phyloP scores from a whole-genome alignment of 1,284 basidiomycete species.

The Cystobasidium slooffiae region DNA sequence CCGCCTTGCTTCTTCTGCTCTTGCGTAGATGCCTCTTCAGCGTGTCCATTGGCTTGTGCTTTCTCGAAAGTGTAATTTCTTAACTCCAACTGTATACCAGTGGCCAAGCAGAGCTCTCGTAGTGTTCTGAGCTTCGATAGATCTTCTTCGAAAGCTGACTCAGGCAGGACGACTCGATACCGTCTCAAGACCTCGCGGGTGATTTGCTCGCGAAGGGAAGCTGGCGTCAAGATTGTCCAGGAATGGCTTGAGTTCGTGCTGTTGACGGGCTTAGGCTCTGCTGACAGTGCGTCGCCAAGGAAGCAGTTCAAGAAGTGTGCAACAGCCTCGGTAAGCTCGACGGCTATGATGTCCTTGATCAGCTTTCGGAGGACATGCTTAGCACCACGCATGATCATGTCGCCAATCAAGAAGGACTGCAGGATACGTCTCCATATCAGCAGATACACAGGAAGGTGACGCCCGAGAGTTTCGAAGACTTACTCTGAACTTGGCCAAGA shows the following conservation, averaged over 20 bases:
- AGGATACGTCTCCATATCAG: conserved; percentile 36
- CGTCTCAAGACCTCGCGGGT: conserved; percentile 59
- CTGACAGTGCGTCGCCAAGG: conserved; percentile 60
- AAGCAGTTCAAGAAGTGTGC: conserved; percentile 67
- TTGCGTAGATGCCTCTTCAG: conserved; percentile 31
- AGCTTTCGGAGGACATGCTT: conserved; percentile 63
- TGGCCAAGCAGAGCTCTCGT: conserved; percentile 62
- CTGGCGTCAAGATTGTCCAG: conserved; percentile 62
- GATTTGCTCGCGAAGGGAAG: conserved; percentile 58
- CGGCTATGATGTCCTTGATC: conserved; percentile 56
- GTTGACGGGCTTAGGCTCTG: conserved; percentile 59
- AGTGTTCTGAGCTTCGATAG: conserved; percentile 60
- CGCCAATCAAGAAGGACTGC: conserved; percentile 59
- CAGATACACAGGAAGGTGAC: neutral
- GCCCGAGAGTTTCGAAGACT: conserved; percentile 26
- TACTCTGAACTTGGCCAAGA: conserved; percentile 41
- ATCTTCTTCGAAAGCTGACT: conserved; percentile 56
- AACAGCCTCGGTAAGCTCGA: conserved; percentile 58
- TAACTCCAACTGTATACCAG: conserved; percentile 63
- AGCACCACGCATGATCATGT: conserved; percentile 64
- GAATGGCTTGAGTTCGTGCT: conserved; percentile 52
- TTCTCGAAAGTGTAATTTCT: conserved; percentile 60
- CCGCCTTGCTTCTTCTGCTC: conserved; percentile 51
- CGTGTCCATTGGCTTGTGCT: conserved; percentile 42
- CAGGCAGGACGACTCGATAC: conserved; percentile 61